A percentile compares a stretch with the other conserved stretches of the same genome.
Evolutionary conservation across 768 basidiomycete genomes (phyloP).

Genomic region (Nevesoporus exiguus): DNA sequence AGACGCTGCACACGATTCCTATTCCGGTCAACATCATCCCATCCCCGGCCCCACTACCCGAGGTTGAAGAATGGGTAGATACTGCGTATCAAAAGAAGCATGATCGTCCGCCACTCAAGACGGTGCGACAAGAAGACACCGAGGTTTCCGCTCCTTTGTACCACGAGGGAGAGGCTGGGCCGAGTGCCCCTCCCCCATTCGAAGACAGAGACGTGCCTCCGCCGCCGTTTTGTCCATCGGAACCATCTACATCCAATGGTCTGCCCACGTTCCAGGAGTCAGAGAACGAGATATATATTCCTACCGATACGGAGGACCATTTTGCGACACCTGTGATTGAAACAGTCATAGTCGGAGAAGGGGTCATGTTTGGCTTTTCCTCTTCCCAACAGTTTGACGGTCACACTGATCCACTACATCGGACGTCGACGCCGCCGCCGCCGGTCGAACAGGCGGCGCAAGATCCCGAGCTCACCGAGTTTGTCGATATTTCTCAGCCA

Average conservation of each 20-base stretch:
- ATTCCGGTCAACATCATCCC: conserved; percentile 74
- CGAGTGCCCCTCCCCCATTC: conserved; percentile 83
- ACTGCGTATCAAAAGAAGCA: conserved; percentile 86
- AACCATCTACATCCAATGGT: conserved; percentile 54
- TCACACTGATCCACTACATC: conserved; percentile 64
- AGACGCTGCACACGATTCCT: conserved; percentile 57
- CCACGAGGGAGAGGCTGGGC: conserved; percentile 70
- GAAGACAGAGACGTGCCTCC: conserved; percentile 82
- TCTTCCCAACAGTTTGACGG: conserved; percentile 78
- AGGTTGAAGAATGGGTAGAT: conserved; percentile 69
- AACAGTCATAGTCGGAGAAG: conserved; percentile 63
- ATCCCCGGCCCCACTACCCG: conserved; percentile 73
- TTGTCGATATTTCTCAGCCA: conserved; percentile 56
- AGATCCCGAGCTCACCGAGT: conserved; percentile 66
- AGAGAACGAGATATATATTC: conserved; percentile 72
- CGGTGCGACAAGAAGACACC: conserved; percentile 63
- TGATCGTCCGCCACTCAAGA: conserved; percentile 71
- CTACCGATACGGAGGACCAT: conserved; percentile 37
- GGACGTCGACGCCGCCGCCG: conserved; percentile 68
- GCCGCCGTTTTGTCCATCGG: conserved; percentile 53
- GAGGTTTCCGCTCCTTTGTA: conserved; percentile 63
- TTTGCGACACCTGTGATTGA: conserved; percentile 32
- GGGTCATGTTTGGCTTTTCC: conserved; percentile 70
- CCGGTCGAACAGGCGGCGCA: conserved; percentile 69
- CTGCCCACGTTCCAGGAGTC: conserved; percentile 80